Base-by-base conservation (phyloP, 2,329 filamentous ascomycete genomes). In the Colletotrichum filicis region DNA sequence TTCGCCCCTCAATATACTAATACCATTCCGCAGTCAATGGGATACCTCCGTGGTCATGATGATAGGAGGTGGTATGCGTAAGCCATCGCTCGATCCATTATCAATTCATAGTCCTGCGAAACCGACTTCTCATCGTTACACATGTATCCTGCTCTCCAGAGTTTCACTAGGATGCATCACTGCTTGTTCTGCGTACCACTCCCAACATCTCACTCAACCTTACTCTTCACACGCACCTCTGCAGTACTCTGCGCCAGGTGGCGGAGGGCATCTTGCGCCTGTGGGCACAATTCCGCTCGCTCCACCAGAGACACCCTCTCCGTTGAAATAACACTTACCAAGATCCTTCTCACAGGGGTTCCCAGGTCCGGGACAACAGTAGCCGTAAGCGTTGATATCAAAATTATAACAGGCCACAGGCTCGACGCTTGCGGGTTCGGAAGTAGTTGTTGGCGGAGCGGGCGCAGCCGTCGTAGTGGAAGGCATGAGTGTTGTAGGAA, bases 401-500 rank as follows among this genome's bases (percentile, higher is more conserved):
- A 66, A 66, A 14, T 66, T 66, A n/a, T 66, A 66, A 28, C 64
- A 67, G 22, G 64, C 55, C 1, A 67, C 26, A 5, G 64, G 64
- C 8, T 19, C 12, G 5, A 46, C 22, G 8, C 4, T 35, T 12
- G 32, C 32, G 32, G 4, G 32, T 5, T 35, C 11, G 32, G 53
- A 12, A 19, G 0, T 12, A 12, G 11, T n/a, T 11, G 14, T 56
- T 6, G 4, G 28, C 5, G 5, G 2, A 14, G 56, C 9, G 8
- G 32, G 32, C 32, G 32, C 32, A 14, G 8, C 24, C 12, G 56
- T 28, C 9, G 19, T 37, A 11, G 32, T 9, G 4, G 14, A 22
- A 55, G 11, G 11, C 9, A 32, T 4, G 37, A n/a, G 4, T 4
- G 32, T 35, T 35, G 37, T 19, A 3, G 14, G 16, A 24, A 28